These are phyloP conservation scores for Calocybe indica DNA, from an alignment of 768 basidiomycete genomes.

Conservation along the genomic window DNA sequence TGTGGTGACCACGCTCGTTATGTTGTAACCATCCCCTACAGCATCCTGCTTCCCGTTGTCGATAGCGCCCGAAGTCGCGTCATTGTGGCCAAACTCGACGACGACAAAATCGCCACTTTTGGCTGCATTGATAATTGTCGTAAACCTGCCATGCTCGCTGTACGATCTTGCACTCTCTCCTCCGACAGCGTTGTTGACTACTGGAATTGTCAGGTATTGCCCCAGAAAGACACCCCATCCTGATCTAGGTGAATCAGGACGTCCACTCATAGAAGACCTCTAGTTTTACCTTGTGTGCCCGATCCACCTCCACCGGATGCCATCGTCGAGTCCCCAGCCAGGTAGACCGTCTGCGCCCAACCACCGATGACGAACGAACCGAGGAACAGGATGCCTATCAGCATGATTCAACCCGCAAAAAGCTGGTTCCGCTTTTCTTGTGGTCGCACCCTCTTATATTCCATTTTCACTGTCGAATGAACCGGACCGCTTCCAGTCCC, in stretches of 20 bases:
- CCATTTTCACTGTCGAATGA: too few species aligned
- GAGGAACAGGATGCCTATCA: too few species aligned
- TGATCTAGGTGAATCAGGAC: slow-evolving; percentile 7
- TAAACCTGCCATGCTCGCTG: slow-evolving; percentile 42
- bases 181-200: slow-evolving; percentile 40
- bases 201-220: slow-evolving; percentile 34
- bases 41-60: slow-evolving; percentile 39
- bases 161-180: slow-evolving; percentile 42
- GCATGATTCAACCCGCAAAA: too few species aligned
- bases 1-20: slow-evolving; percentile 27
- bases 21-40: slow-evolving; percentile 31
- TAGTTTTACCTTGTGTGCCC: slow-evolving; percentile 14
- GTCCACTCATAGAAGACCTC: background rate
- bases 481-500: too few species aligned
- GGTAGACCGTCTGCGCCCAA: slow-evolving; percentile 28
- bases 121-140: slow-evolving; percentile 31
- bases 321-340: slow-evolving; percentile 42
- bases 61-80: slow-evolving; percentile 21
- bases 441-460: too few species aligned
- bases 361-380: too few species aligned
- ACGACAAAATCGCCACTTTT: slow-evolving; percentile 36
- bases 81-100: slow-evolving; percentile 46
- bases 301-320: slow-evolving; percentile 31
- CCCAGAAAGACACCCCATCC: slow-evolving; percentile 41
- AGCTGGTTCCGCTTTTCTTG: too few species aligned